phyloP scores from a whole-genome alignment of 1,284 basidiomycete species.

The Apiotrichum domesticum region DNA sequence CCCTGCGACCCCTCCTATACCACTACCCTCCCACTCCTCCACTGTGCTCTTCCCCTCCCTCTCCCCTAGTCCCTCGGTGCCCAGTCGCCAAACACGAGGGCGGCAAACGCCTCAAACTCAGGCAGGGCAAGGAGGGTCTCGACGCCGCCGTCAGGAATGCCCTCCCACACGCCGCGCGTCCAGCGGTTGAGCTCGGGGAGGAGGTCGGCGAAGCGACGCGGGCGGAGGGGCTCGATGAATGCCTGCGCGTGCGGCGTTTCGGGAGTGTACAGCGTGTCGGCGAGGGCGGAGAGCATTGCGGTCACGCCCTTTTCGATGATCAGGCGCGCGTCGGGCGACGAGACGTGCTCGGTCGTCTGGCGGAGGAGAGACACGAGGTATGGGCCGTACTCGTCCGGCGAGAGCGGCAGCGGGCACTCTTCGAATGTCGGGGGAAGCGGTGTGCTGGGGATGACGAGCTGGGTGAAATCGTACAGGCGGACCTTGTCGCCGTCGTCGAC shows the following conservation, averaged over 20 bases:
- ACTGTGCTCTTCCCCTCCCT: not conserved
- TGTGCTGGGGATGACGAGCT: slow-evolving; percentile 33
- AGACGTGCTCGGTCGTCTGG: slow-evolving; percentile 36
- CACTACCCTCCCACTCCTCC: too few species aligned
- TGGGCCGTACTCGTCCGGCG: slow-evolving; percentile 23
- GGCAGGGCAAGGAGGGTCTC: slow-evolving; percentile 36
- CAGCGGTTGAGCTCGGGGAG: slow-evolving; percentile 39
- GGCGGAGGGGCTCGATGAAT: not conserved
- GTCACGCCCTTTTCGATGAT: slow-evolving; percentile 37
- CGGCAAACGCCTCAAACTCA: slow-evolving; percentile 44
- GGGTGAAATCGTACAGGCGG: slow-evolving; percentile 33
- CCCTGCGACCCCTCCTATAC: too few species aligned
- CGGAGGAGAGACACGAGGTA: slow-evolving; percentile 31
- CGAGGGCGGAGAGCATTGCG: slow-evolving; percentile 26
- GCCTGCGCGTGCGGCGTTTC: too few species aligned
- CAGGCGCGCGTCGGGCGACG: slow-evolving; percentile 36
- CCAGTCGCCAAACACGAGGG: slow-evolving; percentile 47
- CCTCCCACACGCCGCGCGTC: slow-evolving; percentile 44
- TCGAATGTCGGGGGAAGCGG: slow-evolving; percentile 15
- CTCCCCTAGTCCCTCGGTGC: slow-evolving; percentile 18
- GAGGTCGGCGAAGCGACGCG: slow-evolving; percentile 31
- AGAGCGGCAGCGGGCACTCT: slow-evolving; percentile 15
- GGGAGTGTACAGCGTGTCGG: slow-evolving; percentile 15
- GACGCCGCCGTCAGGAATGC: slow-evolving; percentile 41
- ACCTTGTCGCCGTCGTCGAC: slow-evolving; percentile 6